phyloP scores from a whole-genome alignment of 83 land plant species.

The Picea abies region DNA sequence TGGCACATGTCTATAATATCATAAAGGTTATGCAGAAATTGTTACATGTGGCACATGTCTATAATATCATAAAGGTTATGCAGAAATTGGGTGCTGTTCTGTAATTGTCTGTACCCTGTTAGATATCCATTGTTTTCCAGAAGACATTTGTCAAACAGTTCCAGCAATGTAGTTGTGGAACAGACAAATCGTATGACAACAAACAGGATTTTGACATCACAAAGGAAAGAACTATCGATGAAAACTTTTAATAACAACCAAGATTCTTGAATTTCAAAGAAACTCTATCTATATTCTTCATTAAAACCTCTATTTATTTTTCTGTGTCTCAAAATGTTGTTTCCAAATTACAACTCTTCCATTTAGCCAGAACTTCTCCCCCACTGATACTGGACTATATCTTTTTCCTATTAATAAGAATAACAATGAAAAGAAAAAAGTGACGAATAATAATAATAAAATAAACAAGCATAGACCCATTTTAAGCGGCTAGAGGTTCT shows the following conservation, averaged over 20 bases:
- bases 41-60: too few species aligned
- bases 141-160: neutral
- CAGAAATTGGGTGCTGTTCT: too few species aligned
- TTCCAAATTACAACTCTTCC: neutral
- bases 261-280: neutral
- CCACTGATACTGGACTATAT: neutral
- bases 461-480: too few species aligned
- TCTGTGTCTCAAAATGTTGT: neutral
- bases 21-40: too few species aligned
- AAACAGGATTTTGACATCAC: neutral
- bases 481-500: too few species aligned
- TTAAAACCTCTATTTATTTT: neutral
- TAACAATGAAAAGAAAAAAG: too few species aligned
- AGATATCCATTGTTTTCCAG: too few species aligned
- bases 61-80: too few species aligned
- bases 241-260: too few species aligned
- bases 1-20: too few species aligned
- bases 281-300: neutral
- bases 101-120: too few species aligned
- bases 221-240: neutral
- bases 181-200: neutral
- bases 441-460: too few species aligned
- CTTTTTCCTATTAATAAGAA: neutral
- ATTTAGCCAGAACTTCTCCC: neutral
- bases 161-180: neutral